Percentiles rank a stretch among this genome's conserved stretches.
Conservation (phyloP, 1,284 basidiomycete species). For the Erythrobasidium hasegawianum region DNA sequence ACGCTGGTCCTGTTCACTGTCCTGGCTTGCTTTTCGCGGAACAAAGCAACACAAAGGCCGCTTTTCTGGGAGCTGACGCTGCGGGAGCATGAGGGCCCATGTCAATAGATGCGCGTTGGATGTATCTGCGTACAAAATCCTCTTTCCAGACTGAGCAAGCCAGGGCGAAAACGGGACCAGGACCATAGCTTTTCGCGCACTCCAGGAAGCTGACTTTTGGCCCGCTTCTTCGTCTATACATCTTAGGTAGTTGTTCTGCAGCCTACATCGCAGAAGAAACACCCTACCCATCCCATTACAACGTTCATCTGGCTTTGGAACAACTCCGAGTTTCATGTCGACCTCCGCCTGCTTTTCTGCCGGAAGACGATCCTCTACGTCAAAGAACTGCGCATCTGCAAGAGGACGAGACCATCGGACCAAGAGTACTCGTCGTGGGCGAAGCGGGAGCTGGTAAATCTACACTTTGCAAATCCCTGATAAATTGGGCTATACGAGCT, state of each 20-base stretch:
- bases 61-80: too few species aligned
- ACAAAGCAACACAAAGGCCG: too few species aligned
- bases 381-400: constrained; percentile 8
- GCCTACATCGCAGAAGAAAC: constrained; percentile 96
- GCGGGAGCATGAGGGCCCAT: too few species aligned
- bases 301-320: constrained; percentile 86
- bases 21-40: too few species aligned
- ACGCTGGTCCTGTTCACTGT: too few species aligned
- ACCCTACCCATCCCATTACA: constrained; percentile 78
- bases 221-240: constrained; percentile 37
- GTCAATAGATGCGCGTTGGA: too few species aligned
- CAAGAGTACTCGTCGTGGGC: constrained; percentile 83
- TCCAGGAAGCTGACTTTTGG: not conserved
- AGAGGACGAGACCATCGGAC: constrained; percentile 59
- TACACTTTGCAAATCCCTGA: constrained; percentile 77
- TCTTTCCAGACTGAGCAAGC: too few species aligned
- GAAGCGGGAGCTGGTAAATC: constrained; percentile 93
- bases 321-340: constrained; percentile 78
- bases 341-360: constrained; percentile 44
- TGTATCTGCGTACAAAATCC: too few species aligned
- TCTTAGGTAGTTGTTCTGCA: constrained; percentile 61
- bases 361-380: constrained; percentile 22
- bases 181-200: not conserved
- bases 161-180: too few species aligned
- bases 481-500: constrained; percentile 71